Base-by-base conservation (phyloP, 2,329 filamentous ascomycete genomes). In the Pseudogymnoascus sp. region DNA sequence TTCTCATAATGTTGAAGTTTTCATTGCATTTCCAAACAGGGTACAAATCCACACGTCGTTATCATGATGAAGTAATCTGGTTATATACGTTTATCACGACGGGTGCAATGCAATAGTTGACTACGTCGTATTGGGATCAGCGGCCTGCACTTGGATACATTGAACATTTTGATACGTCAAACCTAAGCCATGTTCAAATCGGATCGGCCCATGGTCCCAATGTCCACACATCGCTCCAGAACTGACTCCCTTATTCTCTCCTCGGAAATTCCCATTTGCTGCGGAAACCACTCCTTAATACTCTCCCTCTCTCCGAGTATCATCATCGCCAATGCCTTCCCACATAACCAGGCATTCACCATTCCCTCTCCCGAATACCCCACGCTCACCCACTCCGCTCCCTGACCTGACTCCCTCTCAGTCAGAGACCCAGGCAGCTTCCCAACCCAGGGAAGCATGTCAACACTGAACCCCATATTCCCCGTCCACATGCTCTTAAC, bases 301-400 rank as follows among this genome's bases (percentile, higher is more conserved):
- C 45, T 45, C 4, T 71, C 65, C 2, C 73, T 70, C 0, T 70
- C 63, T 0, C 76, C 77, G 0, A 76, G 66, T 7, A 83, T 69
- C 78, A 81, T 80, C 2, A 78, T 65, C 0, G 73, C 80, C 60
- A 80, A 42, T 0, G 79, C 80, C 9, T 74, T 75, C 0, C 80
- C 81, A 49, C 75, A 80, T 12, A 81, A 74, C 80, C 80, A 83
- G 2, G 80, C 77, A 74, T 77, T 80, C 2, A 79, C 78, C 80
- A 83, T 82, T 3, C 81, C 81, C 45, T 82, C 78, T 12, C 80
- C 80, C 45, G 72, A 76, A 67, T 78, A 83, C 1, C 79, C 81
- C 0, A 78, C 80, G 1, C 78, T 74, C n/a, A 82, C 74, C 80
- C 80, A 84, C 67, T 83, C 79, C 58, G 36, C 19, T 25, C 58